Evolutionary conservation across 257 asterid genomes (phyloP).

Genomic region (Solanum chmielewskii): DNA sequence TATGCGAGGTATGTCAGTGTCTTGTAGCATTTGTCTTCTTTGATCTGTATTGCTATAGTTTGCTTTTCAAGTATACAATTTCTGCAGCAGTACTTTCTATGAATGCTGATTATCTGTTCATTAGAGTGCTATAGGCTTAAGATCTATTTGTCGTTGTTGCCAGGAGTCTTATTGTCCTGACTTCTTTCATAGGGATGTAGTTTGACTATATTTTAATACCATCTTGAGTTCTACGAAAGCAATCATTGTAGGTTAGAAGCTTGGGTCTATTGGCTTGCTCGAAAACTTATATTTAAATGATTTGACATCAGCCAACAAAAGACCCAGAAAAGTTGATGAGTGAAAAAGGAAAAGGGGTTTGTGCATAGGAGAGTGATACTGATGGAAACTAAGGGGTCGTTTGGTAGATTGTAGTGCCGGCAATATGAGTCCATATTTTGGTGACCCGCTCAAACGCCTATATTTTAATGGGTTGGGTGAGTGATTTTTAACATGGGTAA

Average conservation of each 20-base stretch:
- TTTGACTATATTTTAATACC: neutral
- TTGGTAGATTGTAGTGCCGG: too few relatives aligned
- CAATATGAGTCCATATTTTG: too few relatives aligned
- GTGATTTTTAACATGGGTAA: too few relatives aligned
- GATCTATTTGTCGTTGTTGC: neutral
- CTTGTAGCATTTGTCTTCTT: neutral
- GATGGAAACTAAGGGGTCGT: neutral
- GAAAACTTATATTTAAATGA: neutral
- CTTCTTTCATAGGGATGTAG: neutral
- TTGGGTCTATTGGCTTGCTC: neutral
- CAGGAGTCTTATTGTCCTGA: neutral
- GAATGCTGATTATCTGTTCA: neutral
- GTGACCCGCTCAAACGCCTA: too few relatives aligned
- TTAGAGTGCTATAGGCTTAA: neutral
- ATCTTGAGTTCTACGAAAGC: neutral
- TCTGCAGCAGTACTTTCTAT: neutral
- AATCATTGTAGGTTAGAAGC: neutral
- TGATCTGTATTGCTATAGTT: neutral
- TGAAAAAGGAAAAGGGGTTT: neutral
- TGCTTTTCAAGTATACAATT: neutral
- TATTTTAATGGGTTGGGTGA: too few relatives aligned
- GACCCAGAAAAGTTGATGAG: neutral
- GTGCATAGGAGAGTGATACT: neutral
- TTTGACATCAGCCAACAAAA: neutral
- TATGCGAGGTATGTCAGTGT: conserved; percentile 54